phyloP scores from a whole-genome alignment of 108 stramenopile genomes.

The Ochromonas danica region DNA sequence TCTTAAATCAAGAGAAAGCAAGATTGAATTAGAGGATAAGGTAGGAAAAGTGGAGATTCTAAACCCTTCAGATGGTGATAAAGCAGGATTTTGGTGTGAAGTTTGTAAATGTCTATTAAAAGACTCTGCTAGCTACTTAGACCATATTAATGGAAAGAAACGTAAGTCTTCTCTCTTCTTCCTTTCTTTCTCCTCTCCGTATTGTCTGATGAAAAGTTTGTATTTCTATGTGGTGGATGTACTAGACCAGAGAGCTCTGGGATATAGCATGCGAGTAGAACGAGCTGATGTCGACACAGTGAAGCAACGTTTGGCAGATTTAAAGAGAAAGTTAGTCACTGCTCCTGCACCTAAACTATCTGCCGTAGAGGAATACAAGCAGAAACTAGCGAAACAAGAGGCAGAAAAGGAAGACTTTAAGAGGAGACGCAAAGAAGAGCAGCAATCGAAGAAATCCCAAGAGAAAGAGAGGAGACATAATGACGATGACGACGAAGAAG shows the following conservation, averaged over 20 bases:
- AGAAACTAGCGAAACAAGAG: conserved; percentile 39
- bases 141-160: conserved; percentile 93
- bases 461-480: conserved; percentile 52
- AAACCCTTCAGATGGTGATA: conserved; percentile 46
- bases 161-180: conserved; percentile 38
- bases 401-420: conserved; percentile 25
- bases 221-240: too few relatives aligned
- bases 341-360: neutral
- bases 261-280: conserved; percentile 89
- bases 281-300: conserved; percentile 76
- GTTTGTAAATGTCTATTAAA: conserved; percentile 91
- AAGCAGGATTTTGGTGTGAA: conserved; percentile 84
- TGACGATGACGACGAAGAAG: conserved; percentile 66
- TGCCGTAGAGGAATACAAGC: conserved; percentile 41
- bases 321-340: conserved; percentile 27
- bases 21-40: conserved; percentile 73
- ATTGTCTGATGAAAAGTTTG: neutral
- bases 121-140: conserved; percentile 85
- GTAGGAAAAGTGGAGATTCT: conserved; percentile 83
- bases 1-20: conserved; percentile 72
- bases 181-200: too few relatives aligned
- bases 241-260: conserved; percentile 76
- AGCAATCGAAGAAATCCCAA: too few relatives aligned
- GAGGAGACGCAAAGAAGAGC: conserved; percentile 39
- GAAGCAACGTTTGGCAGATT: conserved; percentile 44